Conservation (phyloP, 208 protist genomes). For the Leishmania braziliensis region DNA sequence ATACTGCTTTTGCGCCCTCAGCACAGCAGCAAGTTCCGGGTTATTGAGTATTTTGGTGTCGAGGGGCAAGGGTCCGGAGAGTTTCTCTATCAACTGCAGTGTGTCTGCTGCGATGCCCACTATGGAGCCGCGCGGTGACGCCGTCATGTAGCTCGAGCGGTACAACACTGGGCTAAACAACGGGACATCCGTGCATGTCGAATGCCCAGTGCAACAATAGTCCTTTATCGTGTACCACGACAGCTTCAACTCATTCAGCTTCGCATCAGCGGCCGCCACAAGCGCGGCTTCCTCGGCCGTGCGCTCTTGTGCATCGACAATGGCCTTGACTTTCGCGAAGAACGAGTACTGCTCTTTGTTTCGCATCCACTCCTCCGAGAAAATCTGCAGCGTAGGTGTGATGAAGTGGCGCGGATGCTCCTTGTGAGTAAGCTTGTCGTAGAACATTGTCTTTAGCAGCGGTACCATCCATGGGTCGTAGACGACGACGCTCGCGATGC, state of each 20-base stretch:
- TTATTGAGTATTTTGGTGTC: conserved; percentile 15
- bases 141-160: conserved; percentile 34
- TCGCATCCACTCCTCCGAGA: conserved; percentile 62
- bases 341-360: conserved; percentile 45
- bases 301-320: conserved; percentile 36
- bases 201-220: conserved; percentile 43
- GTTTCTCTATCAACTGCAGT: conserved; percentile 42
- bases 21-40: conserved; percentile 8
- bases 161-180: conserved; percentile 68
- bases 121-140: conserved; percentile 43
- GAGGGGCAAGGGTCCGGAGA: conserved; percentile 17
- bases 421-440: conserved; percentile 31
- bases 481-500: conserved; percentile 34
- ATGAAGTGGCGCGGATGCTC: conserved; percentile 33
- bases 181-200: conserved; percentile 50
- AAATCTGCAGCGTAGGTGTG: conserved; percentile 63
- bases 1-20: background rate
- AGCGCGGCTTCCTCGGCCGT: conserved; percentile 25
- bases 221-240: conserved; percentile 38
- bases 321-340: conserved; percentile 30
- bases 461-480: conserved; percentile 79
- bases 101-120: conserved; percentile 43
- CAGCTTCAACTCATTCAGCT: background rate
- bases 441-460: conserved; percentile 50
- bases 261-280: conserved; percentile 25